Conservation (phyloP, 2,329 filamentous ascomycete species). For the Neurospora sp. region DNA sequence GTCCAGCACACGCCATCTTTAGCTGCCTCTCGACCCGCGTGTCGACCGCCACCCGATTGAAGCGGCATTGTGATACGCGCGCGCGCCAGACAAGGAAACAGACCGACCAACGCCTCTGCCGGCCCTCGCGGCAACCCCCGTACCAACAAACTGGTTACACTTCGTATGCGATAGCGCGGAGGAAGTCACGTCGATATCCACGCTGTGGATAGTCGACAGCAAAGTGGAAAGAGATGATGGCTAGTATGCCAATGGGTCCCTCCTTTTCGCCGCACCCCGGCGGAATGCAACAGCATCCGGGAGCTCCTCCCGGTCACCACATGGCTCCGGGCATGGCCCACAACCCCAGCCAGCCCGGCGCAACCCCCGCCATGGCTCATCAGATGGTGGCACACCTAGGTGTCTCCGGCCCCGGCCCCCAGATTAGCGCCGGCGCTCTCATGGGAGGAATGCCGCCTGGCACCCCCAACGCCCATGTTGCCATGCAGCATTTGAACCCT, state of each 20-base stretch:
- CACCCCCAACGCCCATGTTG: slow-evolving; percentile 52
- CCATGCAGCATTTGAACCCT: slow-evolving; percentile 61
- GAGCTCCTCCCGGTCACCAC: slow-evolving; percentile 54
- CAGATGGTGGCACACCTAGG: slow-evolving; percentile 59
- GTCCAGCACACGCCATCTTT: neutral
- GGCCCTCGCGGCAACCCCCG: slow-evolving; percentile 2
- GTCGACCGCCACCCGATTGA: slow-evolving; percentile 3
- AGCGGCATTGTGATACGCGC: slow-evolving; percentile 3
- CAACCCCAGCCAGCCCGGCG: slow-evolving; percentile 60
- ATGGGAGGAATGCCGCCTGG: slow-evolving; percentile 67
- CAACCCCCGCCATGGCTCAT: slow-evolving; percentile 56
- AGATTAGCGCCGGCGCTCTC: slow-evolving; percentile 63
- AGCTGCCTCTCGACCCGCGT: slow-evolving; percentile 3
- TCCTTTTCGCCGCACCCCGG: slow-evolving; percentile 58
- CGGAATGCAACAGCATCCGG: slow-evolving; percentile 61
- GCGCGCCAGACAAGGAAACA: neutral
- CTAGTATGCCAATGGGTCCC: slow-evolving; percentile 45
- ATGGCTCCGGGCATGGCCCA: slow-evolving; percentile 54
- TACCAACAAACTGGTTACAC: slow-evolving; percentile 1
- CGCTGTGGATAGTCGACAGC: slow-evolving; percentile 45
- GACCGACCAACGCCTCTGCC: neutral
- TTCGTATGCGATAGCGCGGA: slow-evolving; percentile 38
- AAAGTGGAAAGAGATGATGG: slow-evolving; percentile 49
- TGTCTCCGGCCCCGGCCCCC: slow-evolving; percentile 60
- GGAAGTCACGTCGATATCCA: slow-evolving; percentile 45